Evolutionary conservation across 345 rosid genomes (phyloP), one percentile per base, ranked within the genome.

Genomic region (Noccaea caerulescens): DNA sequence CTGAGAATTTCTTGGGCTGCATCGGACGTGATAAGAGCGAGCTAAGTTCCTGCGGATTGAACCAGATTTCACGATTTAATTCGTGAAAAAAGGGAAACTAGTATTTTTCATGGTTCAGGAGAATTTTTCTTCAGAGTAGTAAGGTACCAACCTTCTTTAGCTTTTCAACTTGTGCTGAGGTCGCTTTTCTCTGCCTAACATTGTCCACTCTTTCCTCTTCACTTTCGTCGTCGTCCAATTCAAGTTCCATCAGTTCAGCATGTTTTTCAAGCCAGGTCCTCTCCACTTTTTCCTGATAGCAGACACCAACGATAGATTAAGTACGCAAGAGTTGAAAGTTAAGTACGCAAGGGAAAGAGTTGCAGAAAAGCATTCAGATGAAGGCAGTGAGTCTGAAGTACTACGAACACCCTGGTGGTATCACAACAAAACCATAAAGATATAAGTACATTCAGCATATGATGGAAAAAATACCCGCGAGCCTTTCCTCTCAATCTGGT

Each of bases 1-100:
- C 87, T 30, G 99, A 94, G 82, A 94, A 89, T 65, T 90, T 75
- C 57, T 81, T 89, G 16, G 96, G 97, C 72, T 85, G 93, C 84
- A 94, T 76, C 6, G 96, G 97, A 43, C 67, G 80, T 65, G 96
- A 85, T 79, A 94, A 83, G 16, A 82, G 68, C 14, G 58, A 44
- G 72, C 78, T 83, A 58, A 94, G 96, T 71, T 91, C 96, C 98
- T 92, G 90, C 65, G 74, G 39, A 71, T 63, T 58, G 42, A 80
- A 68, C 80, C 39, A 73, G 57, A 20, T 7, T 39, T 62, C 49
- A 61, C 16, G 45, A 50, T 34, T 16, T 14, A 20, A 33, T 41
- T 49, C 5, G 4, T 36, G 30, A 27, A 27, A 27, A 20, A 6
- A 37, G 0, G 49, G 33, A 18, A 49, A 14, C 12, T 33, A 51